Percentiles rank a stretch among this genome's conserved stretches.
These are phyloP conservation scores for Zygosaccharomyces pseudobailii DNA, from an alignment of 1,139 yeast genomes.

Conservation along the genomic window DNA sequence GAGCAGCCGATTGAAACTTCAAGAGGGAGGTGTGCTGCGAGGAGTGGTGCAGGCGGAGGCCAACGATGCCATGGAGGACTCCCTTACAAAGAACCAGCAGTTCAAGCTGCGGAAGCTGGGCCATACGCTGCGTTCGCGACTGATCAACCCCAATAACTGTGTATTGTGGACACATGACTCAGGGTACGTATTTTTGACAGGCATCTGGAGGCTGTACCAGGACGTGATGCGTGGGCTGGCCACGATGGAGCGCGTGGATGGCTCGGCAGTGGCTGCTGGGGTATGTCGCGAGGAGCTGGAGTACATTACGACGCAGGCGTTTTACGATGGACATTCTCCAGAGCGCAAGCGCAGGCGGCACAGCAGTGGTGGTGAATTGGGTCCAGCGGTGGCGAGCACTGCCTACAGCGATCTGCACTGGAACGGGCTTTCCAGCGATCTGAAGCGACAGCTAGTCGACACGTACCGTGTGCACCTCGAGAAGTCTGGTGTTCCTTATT, in stretches of 20 bases:
- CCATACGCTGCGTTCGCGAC: constrained; percentile 18
- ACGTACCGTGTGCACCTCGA: constrained; percentile 50
- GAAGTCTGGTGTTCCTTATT: constrained; percentile 35
- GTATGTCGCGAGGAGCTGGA: constrained; percentile 14
- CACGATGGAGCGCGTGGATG: constrained; percentile 8
- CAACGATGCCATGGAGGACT: constrained; percentile 4
- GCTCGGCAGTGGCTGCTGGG: constrained; percentile 8
- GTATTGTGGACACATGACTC: constrained; percentile 86
- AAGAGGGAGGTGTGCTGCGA: neutral
- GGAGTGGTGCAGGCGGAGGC: neutral
- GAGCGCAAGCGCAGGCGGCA: constrained; percentile 12
- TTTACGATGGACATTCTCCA: constrained; percentile 8
- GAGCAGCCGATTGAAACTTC: neutral
- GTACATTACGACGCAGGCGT: constrained; percentile 10
- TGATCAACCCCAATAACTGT: constrained; percentile 43
- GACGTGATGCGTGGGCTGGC: constrained; percentile 32
- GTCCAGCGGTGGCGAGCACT: neutral
- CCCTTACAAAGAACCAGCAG: constrained; percentile 31
- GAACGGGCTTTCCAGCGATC: constrained; percentile 23
- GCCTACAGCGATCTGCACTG: constrained; percentile 32
- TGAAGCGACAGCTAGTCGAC: constrained; percentile 47
- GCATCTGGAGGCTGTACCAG: constrained; percentile 66
- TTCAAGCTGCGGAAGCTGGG: constrained; percentile 28
- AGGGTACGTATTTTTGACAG: constrained; percentile 87
- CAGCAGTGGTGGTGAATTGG: constrained; percentile 7